Percentiles rank a stretch among this genome's conserved stretches.
phyloP scores from a whole-genome alignment of 228 moss, liverwort and hornwort species.

The Sphagnum magellanicum region DNA sequence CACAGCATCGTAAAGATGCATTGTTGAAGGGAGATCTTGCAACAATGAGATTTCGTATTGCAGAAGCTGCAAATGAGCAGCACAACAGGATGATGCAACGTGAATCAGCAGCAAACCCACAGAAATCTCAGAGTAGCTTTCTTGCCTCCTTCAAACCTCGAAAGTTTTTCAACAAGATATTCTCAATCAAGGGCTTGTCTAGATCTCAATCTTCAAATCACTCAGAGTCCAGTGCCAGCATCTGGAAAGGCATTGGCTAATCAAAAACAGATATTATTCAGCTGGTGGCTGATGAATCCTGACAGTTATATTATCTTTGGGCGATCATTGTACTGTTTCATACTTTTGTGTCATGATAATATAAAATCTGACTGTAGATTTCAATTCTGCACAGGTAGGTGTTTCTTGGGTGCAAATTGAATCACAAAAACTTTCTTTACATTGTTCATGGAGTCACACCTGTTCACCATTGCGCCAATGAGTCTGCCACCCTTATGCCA shows the following conservation, averaged over 20 bases:
- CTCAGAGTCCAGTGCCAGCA: no score
- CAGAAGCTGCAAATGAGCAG: slow-evolving; percentile 56
- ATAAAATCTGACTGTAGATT: no score
- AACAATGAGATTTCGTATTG: slow-evolving; percentile 52
- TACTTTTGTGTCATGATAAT: no score
- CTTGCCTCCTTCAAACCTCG: slow-evolving; percentile 50
- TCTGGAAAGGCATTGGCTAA: background rate
- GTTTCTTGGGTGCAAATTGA: no score
- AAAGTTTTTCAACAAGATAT: slow-evolving; percentile 54
- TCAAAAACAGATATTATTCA: slow-evolving; percentile 18
- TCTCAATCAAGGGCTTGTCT: slow-evolving; percentile 16
- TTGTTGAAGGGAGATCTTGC: slow-evolving; percentile 68
- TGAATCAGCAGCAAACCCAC: slow-evolving; percentile 12
- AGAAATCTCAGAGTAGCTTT: slow-evolving; percentile 21
- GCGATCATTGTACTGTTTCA: no score
- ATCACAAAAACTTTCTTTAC: no score
- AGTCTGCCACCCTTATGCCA: no score
- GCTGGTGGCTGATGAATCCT: slow-evolving; percentile 7
- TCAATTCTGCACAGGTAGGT: no score
- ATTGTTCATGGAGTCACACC: no score
- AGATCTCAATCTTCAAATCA: background rate
- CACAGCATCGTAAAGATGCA: slow-evolving; percentile 67
- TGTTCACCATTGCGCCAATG: no score
- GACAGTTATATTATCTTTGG: no score
- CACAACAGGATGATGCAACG: slow-evolving; percentile 18